Evolutionary conservation across 2,329 filamentous ascomycete genomes (phyloP).

Genomic region (Leptographium radiaticola): DNA sequence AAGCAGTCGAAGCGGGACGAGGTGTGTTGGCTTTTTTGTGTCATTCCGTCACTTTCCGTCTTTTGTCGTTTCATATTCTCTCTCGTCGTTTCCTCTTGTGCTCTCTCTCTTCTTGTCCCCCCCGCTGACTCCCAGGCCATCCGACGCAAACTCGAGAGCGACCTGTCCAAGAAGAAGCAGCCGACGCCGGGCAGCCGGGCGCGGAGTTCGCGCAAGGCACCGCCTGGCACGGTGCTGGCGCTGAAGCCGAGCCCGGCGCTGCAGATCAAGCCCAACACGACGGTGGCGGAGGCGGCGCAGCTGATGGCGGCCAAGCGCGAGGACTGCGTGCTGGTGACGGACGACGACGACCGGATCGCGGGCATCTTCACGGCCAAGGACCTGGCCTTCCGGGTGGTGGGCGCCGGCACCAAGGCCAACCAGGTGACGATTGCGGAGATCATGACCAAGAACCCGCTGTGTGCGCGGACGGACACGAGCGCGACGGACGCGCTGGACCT

Average conservation of each 20-base stretch:
- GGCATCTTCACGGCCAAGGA: slow-evolving; percentile 99
- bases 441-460: slow-evolving; percentile 99
- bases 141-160: slow-evolving; percentile 88
- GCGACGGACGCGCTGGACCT: slow-evolving; percentile 93
- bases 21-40: slow-evolving; percentile 43
- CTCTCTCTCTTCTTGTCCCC: slow-evolving; percentile 10
- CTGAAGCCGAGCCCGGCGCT: slow-evolving; percentile 90
- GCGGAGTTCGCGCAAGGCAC: slow-evolving; percentile 72
- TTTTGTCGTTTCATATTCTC: not conserved
- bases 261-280: slow-evolving; percentile 92
- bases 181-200: slow-evolving; percentile 61
- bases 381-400: slow-evolving; percentile 91
- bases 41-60: not conserved
- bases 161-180: slow-evolving; percentile 95
- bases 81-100: no score
- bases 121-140: slow-evolving; percentile 55
- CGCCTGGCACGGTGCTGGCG: slow-evolving; percentile 88
- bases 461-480: slow-evolving; percentile 92
- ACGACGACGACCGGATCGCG: slow-evolving; percentile 93
- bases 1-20: slow-evolving; percentile 98
- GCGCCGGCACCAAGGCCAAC: slow-evolving; percentile 74
- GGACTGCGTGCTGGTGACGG: slow-evolving; percentile 93
- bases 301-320: slow-evolving; percentile 98
- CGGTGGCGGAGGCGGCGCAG: slow-evolving; percentile 90
- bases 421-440: slow-evolving; percentile 93